Conservation (phyloP, 2,329 filamentous ascomycete genomes). For the Fusarium foetens region DNA sequence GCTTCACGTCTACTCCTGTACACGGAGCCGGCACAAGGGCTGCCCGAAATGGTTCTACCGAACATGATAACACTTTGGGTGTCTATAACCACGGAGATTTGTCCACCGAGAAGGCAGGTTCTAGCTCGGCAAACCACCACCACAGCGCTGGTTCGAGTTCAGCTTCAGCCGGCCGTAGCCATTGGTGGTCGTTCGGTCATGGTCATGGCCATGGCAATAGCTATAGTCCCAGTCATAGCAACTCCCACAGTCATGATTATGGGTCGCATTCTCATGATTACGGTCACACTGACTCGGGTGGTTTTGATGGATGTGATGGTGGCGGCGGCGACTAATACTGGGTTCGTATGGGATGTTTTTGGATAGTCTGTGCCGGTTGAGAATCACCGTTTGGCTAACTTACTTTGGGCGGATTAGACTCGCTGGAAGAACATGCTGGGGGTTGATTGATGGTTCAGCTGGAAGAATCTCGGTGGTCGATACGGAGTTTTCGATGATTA, state of each 20-base stretch:
- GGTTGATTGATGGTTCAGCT: fast-evolving
- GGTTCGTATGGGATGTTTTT: not conserved
- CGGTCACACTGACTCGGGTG: not conserved
- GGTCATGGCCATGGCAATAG: not conserved
- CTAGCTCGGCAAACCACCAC: not conserved
- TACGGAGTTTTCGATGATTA: not conserved
- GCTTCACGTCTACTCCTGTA: not conserved
- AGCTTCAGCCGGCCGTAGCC: not conserved
- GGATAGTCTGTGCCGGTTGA: not conserved
- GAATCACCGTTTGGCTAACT: not conserved
- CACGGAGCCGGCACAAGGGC: not conserved
- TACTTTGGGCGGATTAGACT: not conserved
- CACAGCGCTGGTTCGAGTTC: not conserved
- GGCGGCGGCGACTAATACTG: not conserved
- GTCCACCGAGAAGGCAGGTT: not conserved
- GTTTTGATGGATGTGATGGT: not conserved
- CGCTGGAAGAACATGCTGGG: not conserved
- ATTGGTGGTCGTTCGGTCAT: not conserved
- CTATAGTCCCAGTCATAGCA: not conserved
- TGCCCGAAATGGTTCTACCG: not conserved
- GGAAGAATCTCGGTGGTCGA: not conserved
- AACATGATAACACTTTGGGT: not conserved
- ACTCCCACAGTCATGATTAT: not conserved
- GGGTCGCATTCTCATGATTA: not conserved
- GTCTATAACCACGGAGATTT: not conserved